Evolutionary conservation across 305 asterid genomes (phyloP).

Genomic region (Fraxinus velutina): DNA sequence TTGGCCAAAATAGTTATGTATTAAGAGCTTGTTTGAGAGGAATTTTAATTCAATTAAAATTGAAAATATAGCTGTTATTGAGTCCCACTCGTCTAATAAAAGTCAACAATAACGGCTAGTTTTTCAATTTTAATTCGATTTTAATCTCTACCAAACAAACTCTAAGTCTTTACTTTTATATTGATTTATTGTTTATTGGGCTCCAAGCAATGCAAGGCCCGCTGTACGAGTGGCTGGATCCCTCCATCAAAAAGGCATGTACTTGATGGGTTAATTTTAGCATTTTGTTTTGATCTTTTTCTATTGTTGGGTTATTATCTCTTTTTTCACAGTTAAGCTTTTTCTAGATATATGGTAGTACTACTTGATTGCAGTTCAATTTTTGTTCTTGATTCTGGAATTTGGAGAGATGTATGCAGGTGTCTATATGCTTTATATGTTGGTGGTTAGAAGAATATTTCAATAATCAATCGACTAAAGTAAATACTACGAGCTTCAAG

Average conservation of each 20-base stretch:
- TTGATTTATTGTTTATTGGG: too few species aligned
- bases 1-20: too few species aligned
- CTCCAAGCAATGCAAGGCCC: constrained; percentile 89
- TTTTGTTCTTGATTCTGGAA: not conserved
- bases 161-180: too few species aligned
- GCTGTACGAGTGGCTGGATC: constrained; percentile 98
- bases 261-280: not conserved
- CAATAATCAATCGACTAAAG: not conserved
- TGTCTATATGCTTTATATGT: not conserved
- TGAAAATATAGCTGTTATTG: too few species aligned
- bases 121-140: too few species aligned
- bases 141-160: too few species aligned
- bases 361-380: not conserved
- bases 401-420: not conserved
- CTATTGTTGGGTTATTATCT: not conserved
- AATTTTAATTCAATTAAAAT: too few species aligned
- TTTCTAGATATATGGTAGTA: not conserved
- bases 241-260: constrained; percentile 77
- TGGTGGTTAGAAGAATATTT: not conserved
- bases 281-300: not conserved
- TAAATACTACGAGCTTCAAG: not conserved
- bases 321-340: not conserved
- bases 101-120: too few species aligned
- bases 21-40: too few species aligned
- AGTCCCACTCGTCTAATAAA: too few species aligned